Percentiles rank a stretch among this genome's conserved stretches.
Evolutionary conservation across 2,329 filamentous ascomycete species (phyloP).

Genomic region (Helotiales sp.): DNA sequence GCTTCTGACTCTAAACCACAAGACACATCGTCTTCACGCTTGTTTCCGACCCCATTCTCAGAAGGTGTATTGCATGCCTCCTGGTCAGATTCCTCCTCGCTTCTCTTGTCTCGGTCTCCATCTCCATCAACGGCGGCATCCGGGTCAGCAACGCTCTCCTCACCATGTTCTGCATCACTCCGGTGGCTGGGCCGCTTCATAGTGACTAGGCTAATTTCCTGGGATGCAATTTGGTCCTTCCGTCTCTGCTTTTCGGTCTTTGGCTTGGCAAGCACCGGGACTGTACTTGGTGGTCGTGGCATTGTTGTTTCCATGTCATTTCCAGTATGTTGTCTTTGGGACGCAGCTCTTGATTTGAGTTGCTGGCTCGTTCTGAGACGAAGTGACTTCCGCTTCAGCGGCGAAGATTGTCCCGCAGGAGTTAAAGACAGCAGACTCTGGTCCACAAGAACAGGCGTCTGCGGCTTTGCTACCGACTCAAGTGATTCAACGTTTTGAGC

Average conservation of each 20-base stretch:
- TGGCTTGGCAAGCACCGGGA: neutral
- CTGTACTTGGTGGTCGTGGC: neutral
- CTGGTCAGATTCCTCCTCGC: neutral
- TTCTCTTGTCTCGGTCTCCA: neutral
- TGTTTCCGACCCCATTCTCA: neutral
- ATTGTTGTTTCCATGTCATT: neutral
- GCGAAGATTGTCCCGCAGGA: slow-evolving; percentile 4
- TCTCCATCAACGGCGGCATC: neutral
- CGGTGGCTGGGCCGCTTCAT: slow-evolving; percentile 3
- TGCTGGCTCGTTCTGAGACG: neutral
- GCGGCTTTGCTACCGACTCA: neutral
- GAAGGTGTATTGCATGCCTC: neutral
- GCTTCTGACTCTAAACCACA: neutral
- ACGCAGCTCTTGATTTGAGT: neutral
- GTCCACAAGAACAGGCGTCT: neutral
- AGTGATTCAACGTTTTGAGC: neutral
- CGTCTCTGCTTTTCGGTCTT: neutral
- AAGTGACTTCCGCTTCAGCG: neutral
- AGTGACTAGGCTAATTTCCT: slow-evolving; percentile 9
- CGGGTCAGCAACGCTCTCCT: neutral
- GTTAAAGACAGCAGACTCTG: neutral
- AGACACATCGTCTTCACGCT: neutral
- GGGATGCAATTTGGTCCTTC: neutral
- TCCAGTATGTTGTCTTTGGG: neutral
- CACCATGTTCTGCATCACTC: neutral